phyloP scores from a whole-genome alignment of 164 flowering plant genomes.

The Vitis rotundifolia region DNA sequence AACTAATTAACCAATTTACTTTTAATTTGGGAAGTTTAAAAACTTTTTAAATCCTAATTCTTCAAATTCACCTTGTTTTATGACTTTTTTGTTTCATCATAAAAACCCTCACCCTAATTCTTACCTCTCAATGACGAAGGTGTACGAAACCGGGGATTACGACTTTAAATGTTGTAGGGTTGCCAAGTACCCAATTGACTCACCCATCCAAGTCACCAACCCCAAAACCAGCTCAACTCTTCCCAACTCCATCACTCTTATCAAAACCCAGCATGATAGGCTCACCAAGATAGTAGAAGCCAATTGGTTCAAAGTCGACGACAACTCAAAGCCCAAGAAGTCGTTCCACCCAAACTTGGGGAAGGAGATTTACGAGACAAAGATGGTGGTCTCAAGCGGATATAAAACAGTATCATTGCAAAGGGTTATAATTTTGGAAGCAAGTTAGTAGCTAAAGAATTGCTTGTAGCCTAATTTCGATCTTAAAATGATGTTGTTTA shows the following conservation, averaged over 20 bases:
- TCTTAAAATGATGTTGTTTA: slow-evolving; percentile 48
- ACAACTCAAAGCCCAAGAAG: slow-evolving; percentile 17
- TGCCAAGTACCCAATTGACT: slow-evolving; percentile 83
- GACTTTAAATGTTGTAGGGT: slow-evolving; percentile 93
- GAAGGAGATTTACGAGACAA: slow-evolving; percentile 79
- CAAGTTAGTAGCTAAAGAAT: slow-evolving; percentile 94
- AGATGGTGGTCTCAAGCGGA: slow-evolving; percentile 59
- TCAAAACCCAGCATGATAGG: slow-evolving; percentile 76
- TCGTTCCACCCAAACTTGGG: slow-evolving; percentile 67
- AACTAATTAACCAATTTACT: no score
- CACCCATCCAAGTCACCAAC: slow-evolving; percentile 29
- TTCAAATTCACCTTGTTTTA: not conserved
- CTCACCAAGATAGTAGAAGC: slow-evolving; percentile 72
- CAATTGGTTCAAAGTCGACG: slow-evolving; percentile 64
- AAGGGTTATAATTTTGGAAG: slow-evolving; percentile 57
- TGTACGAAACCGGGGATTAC: slow-evolving; percentile 72
- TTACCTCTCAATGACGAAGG: slow-evolving; percentile 50
- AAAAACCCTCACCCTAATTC: slow-evolving; percentile 3
- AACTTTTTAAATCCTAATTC: not conserved
- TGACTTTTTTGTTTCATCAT: no score
- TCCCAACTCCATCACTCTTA: slow-evolving; percentile 68
- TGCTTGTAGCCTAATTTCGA: slow-evolving; percentile 66
- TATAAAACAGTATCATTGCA: slow-evolving; percentile 77
- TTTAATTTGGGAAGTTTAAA: no score
- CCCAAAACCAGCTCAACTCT: slow-evolving; percentile 42